Percentiles rank a stretch among this genome's conserved stretches.
phyloP scores from a whole-genome alignment of 306 rosid species.

The Castanea sativa region DNA sequence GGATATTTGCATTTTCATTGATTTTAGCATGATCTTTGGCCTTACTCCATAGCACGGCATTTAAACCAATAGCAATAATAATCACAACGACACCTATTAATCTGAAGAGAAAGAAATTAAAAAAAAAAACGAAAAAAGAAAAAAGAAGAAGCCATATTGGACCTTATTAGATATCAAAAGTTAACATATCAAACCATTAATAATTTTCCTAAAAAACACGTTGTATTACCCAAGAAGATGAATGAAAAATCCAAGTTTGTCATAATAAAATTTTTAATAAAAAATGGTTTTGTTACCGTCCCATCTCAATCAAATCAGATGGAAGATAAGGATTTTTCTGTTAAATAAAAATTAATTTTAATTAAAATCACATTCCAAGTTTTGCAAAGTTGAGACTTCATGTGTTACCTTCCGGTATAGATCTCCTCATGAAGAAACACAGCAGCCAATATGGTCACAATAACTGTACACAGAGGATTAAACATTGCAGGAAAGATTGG shows the following conservation, averaged over 20 bases:
- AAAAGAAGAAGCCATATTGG: background rate
- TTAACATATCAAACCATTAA: background rate
- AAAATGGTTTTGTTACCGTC: too few species aligned
- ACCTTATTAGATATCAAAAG: background rate
- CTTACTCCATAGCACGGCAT: conserved; percentile 56
- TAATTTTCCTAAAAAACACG: background rate
- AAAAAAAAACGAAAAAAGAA: too few species aligned
- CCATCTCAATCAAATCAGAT: too few species aligned
- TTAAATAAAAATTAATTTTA: too few species aligned
- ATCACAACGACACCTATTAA: conserved; percentile 46
- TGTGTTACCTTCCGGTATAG: conserved; percentile 18
- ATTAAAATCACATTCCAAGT: background rate
- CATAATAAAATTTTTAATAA: too few species aligned
- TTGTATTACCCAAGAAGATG: background rate
- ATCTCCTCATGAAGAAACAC: too few species aligned
- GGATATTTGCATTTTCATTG: too few species aligned
- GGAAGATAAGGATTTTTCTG: too few species aligned
- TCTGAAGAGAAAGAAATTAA: background rate
- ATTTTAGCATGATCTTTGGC: conserved; percentile 23
- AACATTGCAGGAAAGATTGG: conserved; percentile 52
- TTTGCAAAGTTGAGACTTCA: background rate
- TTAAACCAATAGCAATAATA: conserved; percentile 31
- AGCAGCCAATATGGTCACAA: conserved; percentile 38
- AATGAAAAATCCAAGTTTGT: too few species aligned
- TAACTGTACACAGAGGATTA: conserved; percentile 41